A percentile compares a stretch with the other conserved stretches of the same genome.
phyloP scores from a whole-genome alignment of 1,139 yeast species.

The Spathaspora sp. region DNA sequence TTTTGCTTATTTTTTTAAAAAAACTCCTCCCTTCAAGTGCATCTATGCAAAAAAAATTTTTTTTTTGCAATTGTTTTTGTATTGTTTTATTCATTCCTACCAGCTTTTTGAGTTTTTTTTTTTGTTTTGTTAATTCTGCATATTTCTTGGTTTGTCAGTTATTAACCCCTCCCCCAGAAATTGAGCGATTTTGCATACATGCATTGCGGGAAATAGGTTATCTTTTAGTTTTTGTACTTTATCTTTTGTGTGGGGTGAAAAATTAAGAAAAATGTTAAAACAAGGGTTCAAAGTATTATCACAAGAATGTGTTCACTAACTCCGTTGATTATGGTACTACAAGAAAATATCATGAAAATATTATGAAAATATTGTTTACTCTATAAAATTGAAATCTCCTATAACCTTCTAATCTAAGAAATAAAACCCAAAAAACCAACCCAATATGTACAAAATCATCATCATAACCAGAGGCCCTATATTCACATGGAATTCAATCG shows the following conservation, averaged over 20 bases:
- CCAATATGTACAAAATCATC: neutral
- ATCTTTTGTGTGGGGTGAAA: neutral
- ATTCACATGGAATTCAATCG: neutral
- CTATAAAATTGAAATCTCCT: neutral
- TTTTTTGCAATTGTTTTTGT: neutral
- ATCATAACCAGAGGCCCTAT: neutral
- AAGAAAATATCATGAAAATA: neutral
- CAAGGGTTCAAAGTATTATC: neutral
- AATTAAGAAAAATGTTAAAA: neutral
- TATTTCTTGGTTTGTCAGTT: neutral
- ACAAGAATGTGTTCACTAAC: neutral
- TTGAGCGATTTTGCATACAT: neutral
- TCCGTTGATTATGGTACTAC: neutral
- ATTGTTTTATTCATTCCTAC: too few relatives aligned
- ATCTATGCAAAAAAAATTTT: neutral
- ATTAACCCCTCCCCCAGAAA: slow-evolving; percentile 1
- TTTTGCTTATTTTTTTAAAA: neutral
- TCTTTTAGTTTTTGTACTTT: neutral
- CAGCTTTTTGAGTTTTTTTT: too few relatives aligned
- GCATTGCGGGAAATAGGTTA: neutral
- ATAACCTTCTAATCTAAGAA: neutral
- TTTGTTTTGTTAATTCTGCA: neutral
- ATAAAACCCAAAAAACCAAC: neutral
- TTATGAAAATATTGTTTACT: neutral
- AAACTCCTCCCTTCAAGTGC: too few relatives aligned